Evolutionary conservation across 345 rosid species (phyloP).

Genomic region (Rhodamnia argentea): DNA sequence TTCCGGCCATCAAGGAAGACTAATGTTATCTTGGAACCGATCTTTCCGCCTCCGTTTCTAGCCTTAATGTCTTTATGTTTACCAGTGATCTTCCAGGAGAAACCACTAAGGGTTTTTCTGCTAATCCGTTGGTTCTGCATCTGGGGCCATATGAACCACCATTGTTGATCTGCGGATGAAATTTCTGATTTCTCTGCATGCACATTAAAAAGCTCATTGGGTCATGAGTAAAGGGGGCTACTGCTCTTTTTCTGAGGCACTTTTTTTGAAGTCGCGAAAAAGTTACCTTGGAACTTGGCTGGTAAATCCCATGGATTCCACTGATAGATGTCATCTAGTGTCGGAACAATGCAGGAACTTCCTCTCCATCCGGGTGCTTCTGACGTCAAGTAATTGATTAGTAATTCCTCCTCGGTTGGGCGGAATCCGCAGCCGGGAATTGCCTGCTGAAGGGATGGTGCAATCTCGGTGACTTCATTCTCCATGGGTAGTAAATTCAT

Average conservation of each 20-base stretch:
- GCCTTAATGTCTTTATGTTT: neutral
- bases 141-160: conserved; percentile 6
- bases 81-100: neutral
- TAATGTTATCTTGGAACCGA: neutral
- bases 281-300: neutral
- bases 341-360: neutral
- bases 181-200: neutral
- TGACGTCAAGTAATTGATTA: neutral
- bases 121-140: neutral
- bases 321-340: neutral
- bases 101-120: neutral
- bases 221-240: neutral
- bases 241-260: neutral
- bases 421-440: neutral
- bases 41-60: neutral
- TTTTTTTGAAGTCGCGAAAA: neutral
- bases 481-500: too few species aligned
- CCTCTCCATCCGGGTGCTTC: neutral
- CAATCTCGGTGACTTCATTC: neutral
- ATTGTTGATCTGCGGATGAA: neutral
- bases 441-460: neutral
- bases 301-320: neutral
- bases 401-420: neutral
- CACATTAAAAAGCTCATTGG: neutral
- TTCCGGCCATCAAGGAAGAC: neutral